Conservation (phyloP, 768 basidiomycete genomes). For the Leccinum pellstonianum region DNA sequence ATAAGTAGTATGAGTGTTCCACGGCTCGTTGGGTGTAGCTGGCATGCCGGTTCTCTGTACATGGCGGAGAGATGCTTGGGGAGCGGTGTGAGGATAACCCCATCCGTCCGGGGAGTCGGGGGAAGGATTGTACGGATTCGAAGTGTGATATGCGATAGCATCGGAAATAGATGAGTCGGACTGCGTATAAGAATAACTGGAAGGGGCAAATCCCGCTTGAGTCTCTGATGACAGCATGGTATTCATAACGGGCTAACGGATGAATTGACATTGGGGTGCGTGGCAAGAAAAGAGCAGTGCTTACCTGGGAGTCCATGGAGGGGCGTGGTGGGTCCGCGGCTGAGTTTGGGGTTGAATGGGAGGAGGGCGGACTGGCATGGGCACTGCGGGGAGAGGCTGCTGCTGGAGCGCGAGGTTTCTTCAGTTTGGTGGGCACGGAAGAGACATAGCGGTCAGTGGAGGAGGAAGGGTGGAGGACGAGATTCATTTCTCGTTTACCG, state of each 20-base stretch:
- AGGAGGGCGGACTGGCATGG: slow-evolving; percentile 47
- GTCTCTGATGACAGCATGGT: slow-evolving; percentile 39
- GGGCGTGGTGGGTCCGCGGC: slow-evolving; percentile 36
- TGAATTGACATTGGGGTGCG: background rate
- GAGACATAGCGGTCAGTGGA: slow-evolving; percentile 68
- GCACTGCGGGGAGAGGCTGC: slow-evolving; percentile 32
- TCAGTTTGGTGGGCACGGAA: slow-evolving; percentile 35
- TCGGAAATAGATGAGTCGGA: slow-evolving; percentile 41
- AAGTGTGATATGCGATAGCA: slow-evolving; percentile 39
- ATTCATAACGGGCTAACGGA: slow-evolving; percentile 32
- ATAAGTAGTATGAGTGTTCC: slow-evolving; percentile 26
- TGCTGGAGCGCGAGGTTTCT: slow-evolving; percentile 35
- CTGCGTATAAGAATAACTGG: slow-evolving; percentile 46
- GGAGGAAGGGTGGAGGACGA: slow-evolving; percentile 84
- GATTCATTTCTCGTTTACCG: slow-evolving; percentile 79
- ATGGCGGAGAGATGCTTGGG: slow-evolving; percentile 42
- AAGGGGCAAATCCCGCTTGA: slow-evolving; percentile 39
- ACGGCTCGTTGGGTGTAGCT: slow-evolving; percentile 17
- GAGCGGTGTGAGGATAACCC: slow-evolving; percentile 44
- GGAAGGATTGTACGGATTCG: slow-evolving; percentile 42
- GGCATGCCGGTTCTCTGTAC: slow-evolving; percentile 25
- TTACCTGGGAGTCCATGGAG: slow-evolving; percentile 47
- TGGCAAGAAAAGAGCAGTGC: background rate
- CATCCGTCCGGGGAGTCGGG: slow-evolving; percentile 51
- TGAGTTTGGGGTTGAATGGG: slow-evolving; percentile 49